Evolutionary conservation across 2,329 filamentous ascomycete species (phyloP), one percentile per base, ranked within the genome.

Genomic region (Madurella fahalii): DNA sequence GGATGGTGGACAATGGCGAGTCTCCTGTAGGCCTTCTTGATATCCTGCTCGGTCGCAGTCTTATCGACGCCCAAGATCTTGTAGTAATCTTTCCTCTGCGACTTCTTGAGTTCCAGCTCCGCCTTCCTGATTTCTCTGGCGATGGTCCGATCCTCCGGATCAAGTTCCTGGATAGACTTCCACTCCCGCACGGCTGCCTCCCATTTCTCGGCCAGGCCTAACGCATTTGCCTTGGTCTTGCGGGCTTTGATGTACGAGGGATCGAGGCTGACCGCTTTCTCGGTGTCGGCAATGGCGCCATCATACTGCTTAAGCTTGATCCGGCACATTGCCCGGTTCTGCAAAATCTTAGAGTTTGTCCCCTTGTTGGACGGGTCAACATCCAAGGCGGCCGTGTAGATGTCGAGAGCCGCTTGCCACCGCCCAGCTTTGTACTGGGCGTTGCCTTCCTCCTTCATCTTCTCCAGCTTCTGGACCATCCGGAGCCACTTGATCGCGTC

Each of bases 1-100:
- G 94, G 94, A 71, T 99, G 94, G 69, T 96, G 89, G 61, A 92
- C 79, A 63, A 99, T 93, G 53, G 94, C 94, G 68, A 96, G 81
- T 73, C 94, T 96, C 62, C 93, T 85, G 77, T 99, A 99, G 1
- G 93, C 94, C 76, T 92, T 93, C 81, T 97, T 99, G 77, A 99
- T 94, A 52, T 94, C 84, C 54, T 79, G 79, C 18, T 95, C 90
- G 40, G 82, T 82, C 39, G 91, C 91, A 58, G 92, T 87, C 78
- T 96, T 97, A 54, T 87, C 78, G 9, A 99, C 76, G 5, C 86
- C 89, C 50, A 99, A 83, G 62, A 97, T 96, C 82, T 96, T 96
- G 79, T 99, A 99, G 76, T 96, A 97, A 68, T 99, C 94, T 74
- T 99, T 99, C 58, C 94, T 82, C 74, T 93, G 88, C 71, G 88